Percentiles rank a stretch among this genome's conserved stretches.
phyloP scores from a whole-genome alignment of 305 asterid genomes.

The Fraxinus dipetala region DNA sequence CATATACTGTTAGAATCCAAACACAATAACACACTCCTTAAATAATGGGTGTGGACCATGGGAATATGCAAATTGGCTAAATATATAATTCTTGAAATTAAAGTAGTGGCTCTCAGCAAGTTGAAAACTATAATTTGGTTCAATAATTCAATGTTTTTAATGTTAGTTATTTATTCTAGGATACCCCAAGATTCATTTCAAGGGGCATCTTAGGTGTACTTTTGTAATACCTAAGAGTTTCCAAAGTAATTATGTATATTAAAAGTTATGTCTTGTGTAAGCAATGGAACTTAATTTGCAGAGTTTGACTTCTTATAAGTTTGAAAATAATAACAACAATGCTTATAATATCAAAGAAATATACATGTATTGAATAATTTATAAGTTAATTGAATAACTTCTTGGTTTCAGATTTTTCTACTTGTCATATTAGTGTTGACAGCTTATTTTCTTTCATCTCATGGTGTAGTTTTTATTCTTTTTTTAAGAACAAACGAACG shows the following conservation, averaged over 20 bases:
- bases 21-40: conserved; percentile 23
- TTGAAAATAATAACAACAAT: background rate
- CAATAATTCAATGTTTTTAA: conserved; percentile 44
- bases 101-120: conserved; percentile 34
- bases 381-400: background rate
- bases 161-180: conserved; percentile 27
- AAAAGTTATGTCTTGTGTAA: conserved; percentile 17
- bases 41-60: conserved; percentile 40
- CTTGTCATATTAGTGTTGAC: background rate
- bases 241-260: background rate
- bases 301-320: conserved; percentile 29
- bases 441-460: background rate
- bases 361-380: background rate
- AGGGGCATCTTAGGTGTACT: conserved; percentile 53
- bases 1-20: conserved; percentile 34
- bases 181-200: conserved; percentile 77
- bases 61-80: conserved; percentile 37
- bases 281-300: conserved; percentile 22
- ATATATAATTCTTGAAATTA: conserved; percentile 21
- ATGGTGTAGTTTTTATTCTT: background rate
- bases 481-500: background rate
- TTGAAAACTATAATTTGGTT: conserved; percentile 33
- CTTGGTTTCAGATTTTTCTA: background rate
- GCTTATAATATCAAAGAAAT: background rate
- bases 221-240: conserved; percentile 32